These are phyloP conservation scores for Strobilomyces confusus DNA, from an alignment of 768 basidiomycete species.

Conservation along the genomic window DNA sequence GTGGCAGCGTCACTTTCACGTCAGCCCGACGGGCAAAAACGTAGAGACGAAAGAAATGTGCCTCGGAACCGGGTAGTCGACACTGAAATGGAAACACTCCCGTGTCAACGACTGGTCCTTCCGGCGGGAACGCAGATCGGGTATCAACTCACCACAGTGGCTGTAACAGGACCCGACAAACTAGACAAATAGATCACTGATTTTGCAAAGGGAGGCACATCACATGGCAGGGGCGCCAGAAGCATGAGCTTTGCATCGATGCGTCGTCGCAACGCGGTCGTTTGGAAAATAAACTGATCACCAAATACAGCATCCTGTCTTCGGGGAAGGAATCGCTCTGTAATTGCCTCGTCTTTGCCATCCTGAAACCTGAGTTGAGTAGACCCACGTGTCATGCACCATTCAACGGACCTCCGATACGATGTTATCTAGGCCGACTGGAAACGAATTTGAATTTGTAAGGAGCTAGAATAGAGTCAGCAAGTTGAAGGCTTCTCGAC, in stretches of 20 bases:
- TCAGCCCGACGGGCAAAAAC: constrained; percentile 26
- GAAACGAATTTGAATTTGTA: constrained; percentile 21
- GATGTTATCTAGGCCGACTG: constrained; percentile 4
- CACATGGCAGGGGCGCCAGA: constrained; percentile 26
- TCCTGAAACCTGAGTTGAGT: constrained; percentile 12
- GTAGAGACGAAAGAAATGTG: constrained; percentile 29
- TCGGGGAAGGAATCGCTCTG: constrained; percentile 28
- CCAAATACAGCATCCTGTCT: constrained; percentile 28
- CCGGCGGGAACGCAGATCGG: neutral
- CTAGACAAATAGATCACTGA: constrained; percentile 31
- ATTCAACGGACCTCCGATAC: constrained; percentile 18
- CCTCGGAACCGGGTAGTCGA: constrained; percentile 25
- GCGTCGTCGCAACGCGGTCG: constrained; percentile 15
- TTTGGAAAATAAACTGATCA: constrained; percentile 30
- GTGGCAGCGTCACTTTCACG: constrained; percentile 28
- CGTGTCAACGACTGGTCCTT: constrained; percentile 2
- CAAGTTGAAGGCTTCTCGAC: neutral
- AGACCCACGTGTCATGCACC: constrained; percentile 1
- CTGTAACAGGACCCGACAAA: constrained; percentile 21
- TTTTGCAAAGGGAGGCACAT: constrained; percentile 29
- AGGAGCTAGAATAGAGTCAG: constrained; percentile 19
- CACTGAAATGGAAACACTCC: constrained; percentile 12
- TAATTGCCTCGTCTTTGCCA: constrained; percentile 18
- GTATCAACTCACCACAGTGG: constrained; percentile 23
- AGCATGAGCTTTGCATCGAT: constrained; percentile 27